These are phyloP conservation scores for Vitis amurensis DNA, from an alignment of 164 flowering plant species.

Conservation along the genomic window DNA sequence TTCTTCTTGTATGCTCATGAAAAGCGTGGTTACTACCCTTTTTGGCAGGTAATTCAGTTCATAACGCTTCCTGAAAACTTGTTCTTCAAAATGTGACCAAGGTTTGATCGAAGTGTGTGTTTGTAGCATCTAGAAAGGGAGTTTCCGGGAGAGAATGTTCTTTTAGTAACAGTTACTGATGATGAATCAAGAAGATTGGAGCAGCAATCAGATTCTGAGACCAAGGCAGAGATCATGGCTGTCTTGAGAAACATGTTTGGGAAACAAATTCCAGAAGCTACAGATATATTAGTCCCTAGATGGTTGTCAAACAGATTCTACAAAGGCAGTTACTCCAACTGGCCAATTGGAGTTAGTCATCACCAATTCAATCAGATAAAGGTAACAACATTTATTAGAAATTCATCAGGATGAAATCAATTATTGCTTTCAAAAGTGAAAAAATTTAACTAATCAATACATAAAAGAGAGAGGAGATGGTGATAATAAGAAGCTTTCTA, in stretches of 20 bases:
- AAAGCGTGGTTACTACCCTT: constrained; percentile 88
- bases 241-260: constrained; percentile 92
- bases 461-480: too few relatives aligned
- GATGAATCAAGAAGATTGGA: constrained; percentile 92
- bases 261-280: constrained; percentile 67
- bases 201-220: constrained; percentile 67
- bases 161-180: constrained; percentile 89
- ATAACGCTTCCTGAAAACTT: too few relatives aligned
- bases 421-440: too few relatives aligned
- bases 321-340: constrained; percentile 38
- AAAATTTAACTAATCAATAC: too few relatives aligned
- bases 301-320: constrained; percentile 97
- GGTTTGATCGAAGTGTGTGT: constrained; percentile 21
- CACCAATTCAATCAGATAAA: constrained; percentile 33
- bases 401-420: too few relatives aligned
- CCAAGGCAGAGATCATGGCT: constrained; percentile 75
- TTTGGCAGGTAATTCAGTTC: constrained; percentile 80
- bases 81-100: too few relatives aligned
- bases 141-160: constrained; percentile 82
- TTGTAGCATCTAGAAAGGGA: constrained; percentile 97
- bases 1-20: constrained; percentile 94
- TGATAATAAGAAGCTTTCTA: too few relatives aligned
- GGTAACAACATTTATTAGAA: too few relatives aligned
- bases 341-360: too few relatives aligned
- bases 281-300: constrained; percentile 78